Conservation (phyloP, 176 grass and related monocot species). For the Ensete glaucum region DNA sequence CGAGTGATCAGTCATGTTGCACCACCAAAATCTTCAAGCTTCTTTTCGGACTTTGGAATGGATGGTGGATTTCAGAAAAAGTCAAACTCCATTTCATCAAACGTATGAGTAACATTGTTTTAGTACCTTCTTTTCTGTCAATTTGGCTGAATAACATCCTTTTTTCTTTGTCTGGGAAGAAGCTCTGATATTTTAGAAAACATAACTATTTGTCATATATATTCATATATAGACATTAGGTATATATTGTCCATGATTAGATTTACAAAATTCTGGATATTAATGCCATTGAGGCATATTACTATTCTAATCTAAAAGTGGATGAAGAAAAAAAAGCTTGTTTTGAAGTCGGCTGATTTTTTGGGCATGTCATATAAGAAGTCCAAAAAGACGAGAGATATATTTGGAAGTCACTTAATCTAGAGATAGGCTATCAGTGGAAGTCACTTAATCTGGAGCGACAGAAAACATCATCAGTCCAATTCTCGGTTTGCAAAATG, state of each 20-base stretch:
- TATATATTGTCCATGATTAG: background rate
- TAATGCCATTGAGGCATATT: background rate
- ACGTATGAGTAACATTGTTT: slow-evolving; percentile 48
- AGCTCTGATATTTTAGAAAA: background rate
- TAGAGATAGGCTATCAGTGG: background rate
- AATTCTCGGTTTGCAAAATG: background rate
- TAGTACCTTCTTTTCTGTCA: background rate
- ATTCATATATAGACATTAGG: background rate
- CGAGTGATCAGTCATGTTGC: slow-evolving; percentile 63
- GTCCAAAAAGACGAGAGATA: background rate
- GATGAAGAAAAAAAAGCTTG: background rate
- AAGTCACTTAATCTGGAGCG: background rate
- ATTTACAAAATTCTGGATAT: background rate
- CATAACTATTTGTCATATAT: background rate
- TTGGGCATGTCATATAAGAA: background rate
- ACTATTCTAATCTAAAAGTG: background rate
- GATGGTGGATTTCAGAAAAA: slow-evolving; percentile 75
- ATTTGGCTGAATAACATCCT: no score
- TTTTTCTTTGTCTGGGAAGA: background rate
- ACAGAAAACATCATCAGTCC: no score
- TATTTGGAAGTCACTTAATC: background rate
- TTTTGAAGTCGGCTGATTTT: background rate
- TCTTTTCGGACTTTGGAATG: slow-evolving; percentile 93
- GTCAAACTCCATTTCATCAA: slow-evolving; percentile 43
- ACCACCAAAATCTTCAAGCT: slow-evolving; percentile 79